These are phyloP conservation scores for Remersonia thermophila DNA, from an alignment of 2,329 filamentous ascomycete genomes.

Conservation along the genomic window DNA sequence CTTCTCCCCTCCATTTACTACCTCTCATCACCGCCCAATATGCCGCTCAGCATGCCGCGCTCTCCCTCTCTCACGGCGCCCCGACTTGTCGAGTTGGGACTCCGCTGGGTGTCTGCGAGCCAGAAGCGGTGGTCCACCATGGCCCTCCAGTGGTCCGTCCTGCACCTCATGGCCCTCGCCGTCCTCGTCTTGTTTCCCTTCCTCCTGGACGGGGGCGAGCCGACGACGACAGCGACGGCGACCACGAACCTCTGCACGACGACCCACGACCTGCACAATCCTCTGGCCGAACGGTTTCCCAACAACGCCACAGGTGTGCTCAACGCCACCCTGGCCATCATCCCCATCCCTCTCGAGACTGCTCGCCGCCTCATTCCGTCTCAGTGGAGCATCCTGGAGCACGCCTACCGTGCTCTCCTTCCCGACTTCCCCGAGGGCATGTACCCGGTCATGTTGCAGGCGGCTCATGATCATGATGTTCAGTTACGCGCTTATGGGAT, in stretches of 20 bases:
- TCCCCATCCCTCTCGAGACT: constrained; percentile 36
- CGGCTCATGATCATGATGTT: constrained; percentile 39
- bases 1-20: background rate
- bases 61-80: constrained; percentile 10
- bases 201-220: constrained; percentile 13
- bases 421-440: constrained; percentile 36
- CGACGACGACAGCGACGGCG: constrained; percentile 5
- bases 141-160: constrained; percentile 12
- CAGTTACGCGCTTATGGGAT: constrained; percentile 28
- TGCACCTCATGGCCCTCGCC: constrained; percentile 12
- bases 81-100: constrained; percentile 6
- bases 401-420: constrained; percentile 33
- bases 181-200: constrained; percentile 13
- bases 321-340: constrained; percentile 39
- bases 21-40: constrained; percentile 5
- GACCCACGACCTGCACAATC: constrained; percentile 29
- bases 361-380: constrained; percentile 36
- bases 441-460: constrained; percentile 41
- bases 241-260: constrained; percentile 7
- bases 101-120: constrained; percentile 9
- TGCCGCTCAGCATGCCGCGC: constrained; percentile 16
- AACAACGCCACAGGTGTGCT: constrained; percentile 37
- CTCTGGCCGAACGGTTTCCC: constrained; percentile 34
- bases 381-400: constrained; percentile 36
- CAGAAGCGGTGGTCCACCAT: constrained; percentile 12